Evolutionary conservation across 148 eudicot genomes (phyloP).

Genomic region (Oxyria digyna): DNA sequence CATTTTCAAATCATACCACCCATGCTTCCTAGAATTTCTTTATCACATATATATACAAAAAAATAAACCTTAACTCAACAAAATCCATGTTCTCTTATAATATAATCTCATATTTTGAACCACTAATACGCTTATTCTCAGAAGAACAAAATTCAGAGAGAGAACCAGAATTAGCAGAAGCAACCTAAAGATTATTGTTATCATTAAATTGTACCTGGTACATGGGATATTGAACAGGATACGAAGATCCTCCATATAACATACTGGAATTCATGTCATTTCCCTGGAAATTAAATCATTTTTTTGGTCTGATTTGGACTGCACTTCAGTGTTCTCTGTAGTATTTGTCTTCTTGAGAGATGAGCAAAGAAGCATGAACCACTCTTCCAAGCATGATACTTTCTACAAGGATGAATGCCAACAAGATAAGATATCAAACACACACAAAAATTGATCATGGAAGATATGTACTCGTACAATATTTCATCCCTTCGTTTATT

Average conservation of each 20-base stretch:
- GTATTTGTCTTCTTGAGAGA: conserved; percentile 33
- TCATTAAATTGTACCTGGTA: conserved; percentile 38
- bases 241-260: conserved; percentile 27
- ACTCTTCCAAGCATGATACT: conserved; percentile 61
- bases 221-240: conserved; percentile 31
- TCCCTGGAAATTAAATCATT: conserved; percentile 38
- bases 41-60: not conserved
- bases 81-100: not conserved
- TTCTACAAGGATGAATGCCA: conserved; percentile 27
- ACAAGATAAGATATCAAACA: not conserved
- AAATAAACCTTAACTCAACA: not conserved
- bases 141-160: too few relatives aligned
- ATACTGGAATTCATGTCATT: conserved; percentile 23
- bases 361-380: conserved; percentile 45
- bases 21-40: not conserved
- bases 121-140: not conserved
- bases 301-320: conserved; percentile 33
- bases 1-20: not conserved
- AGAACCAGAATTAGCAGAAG: not conserved
- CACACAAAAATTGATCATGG: not conserved
- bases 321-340: conserved; percentile 22
- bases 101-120: not conserved
- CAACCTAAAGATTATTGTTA: not conserved
- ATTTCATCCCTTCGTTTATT: not conserved
- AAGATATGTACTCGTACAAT: not conserved